These are phyloP conservation scores for Lasiosphaeria miniovina DNA, from an alignment of 495 filamentous ascomycete species.

Conservation along the genomic window DNA sequence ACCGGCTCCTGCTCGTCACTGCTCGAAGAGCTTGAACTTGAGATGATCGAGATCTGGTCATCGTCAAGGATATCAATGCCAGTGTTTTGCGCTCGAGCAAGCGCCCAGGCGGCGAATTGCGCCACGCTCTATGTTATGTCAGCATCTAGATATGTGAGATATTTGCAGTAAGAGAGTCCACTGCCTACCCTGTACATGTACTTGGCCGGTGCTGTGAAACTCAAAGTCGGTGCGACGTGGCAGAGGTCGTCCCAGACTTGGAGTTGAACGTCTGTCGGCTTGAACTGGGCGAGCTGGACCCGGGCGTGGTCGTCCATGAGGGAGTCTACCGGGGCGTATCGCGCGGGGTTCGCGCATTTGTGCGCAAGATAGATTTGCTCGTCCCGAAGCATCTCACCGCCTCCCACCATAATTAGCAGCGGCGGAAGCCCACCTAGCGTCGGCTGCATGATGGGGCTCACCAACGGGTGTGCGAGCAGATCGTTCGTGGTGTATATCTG, in stretches of 20 bases:
- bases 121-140: constrained; percentile 50
- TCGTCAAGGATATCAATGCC: constrained; percentile 80
- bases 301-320: constrained; percentile 59
- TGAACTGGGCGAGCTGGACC: constrained; percentile 63
- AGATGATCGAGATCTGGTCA: constrained; percentile 71
- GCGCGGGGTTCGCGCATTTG: constrained; percentile 78
- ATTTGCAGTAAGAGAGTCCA: not conserved
- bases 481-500: constrained; percentile 87
- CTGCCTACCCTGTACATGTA: constrained; percentile 65
- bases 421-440: constrained; percentile 87
- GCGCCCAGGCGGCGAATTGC: constrained; percentile 87
- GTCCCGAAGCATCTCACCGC: constrained; percentile 83
- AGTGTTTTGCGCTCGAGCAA: constrained; percentile 75
- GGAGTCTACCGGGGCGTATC: constrained; percentile 66
- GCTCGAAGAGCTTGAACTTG: constrained; percentile 50
- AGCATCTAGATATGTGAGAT: constrained; percentile 28
- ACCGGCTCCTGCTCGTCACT: constrained; percentile 32
- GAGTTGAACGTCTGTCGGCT: constrained; percentile 87
- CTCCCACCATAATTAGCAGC: constrained; percentile 78
- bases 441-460: constrained; percentile 81
- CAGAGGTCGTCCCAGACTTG: constrained; percentile 96
- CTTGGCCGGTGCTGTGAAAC: constrained; percentile 90
- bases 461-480: constrained; percentile 78
- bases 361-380: constrained; percentile 95
- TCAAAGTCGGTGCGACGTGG: constrained; percentile 85